phyloP scores from a whole-genome alignment of 192 early-diverging fungal genomes.

The Backusella sp. region DNA sequence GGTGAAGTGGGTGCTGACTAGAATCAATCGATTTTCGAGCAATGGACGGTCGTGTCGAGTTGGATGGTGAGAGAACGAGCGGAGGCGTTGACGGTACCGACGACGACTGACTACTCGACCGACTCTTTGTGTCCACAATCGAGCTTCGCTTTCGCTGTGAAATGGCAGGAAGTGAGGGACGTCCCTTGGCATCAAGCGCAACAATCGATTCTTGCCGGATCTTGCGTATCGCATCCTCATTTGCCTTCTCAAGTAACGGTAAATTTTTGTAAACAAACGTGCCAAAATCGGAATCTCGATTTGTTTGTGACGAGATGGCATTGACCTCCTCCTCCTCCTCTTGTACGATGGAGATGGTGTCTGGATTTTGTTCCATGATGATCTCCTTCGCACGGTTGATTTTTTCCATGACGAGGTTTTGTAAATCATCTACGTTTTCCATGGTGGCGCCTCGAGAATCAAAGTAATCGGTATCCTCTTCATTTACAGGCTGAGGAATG shows the following conservation, averaged over 20 bases:
- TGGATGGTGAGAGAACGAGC: conserved; percentile 7
- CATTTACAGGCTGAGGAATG: conserved; percentile 70
- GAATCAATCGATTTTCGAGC: background rate
- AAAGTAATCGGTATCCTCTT: conserved; percentile 94
- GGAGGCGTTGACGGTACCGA: conserved; percentile 6
- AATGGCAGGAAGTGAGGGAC: conserved; percentile 36
- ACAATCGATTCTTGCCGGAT: conserved; percentile 63
- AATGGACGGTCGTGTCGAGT: background rate
- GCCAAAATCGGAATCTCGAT: conserved; percentile 67
- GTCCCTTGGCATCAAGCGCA: conserved; percentile 15
- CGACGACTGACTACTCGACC: conserved; percentile 10
- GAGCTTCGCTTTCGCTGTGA: conserved; percentile 25
- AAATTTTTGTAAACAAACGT: conserved; percentile 92
- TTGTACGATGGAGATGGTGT: background rate
- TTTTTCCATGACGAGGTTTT: conserved; percentile 33
- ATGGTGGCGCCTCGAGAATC: conserved; percentile 80
- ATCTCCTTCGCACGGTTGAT: conserved; percentile 24
- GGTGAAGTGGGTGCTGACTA: background rate
- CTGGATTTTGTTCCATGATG: conserved; percentile 15
- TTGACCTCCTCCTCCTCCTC: background rate
- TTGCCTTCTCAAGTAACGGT: conserved; percentile 84
- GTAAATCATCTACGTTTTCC: conserved; percentile 42
- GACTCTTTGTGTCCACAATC: conserved; percentile 14
- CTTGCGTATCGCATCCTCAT: conserved; percentile 81
- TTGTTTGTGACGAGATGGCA: conserved; percentile 4